Percentiles rank a stretch among this genome's conserved stretches.
phyloP scores from a whole-genome alignment of 176 grass and related monocot species.

The Rhipidocladum racemiflorum region DNA sequence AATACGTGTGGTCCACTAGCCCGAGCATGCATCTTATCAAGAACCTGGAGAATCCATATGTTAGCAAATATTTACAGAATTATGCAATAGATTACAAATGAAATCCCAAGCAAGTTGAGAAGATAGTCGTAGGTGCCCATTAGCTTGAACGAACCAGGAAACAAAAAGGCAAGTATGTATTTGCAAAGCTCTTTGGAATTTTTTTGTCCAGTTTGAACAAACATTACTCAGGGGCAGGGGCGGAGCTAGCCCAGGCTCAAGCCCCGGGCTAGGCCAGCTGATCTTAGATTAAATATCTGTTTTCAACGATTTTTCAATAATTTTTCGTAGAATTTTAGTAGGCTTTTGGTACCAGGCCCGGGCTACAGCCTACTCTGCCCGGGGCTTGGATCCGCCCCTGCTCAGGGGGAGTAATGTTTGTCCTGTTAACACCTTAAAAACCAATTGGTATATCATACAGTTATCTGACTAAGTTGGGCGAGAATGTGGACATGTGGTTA shows the following conservation, averaged over 20 bases:
- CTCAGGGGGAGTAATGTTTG: too few relatives aligned
- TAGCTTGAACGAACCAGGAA: background rate
- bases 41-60: constrained; percentile 48
- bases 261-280: too few relatives aligned
- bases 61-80: constrained; percentile 24
- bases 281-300: too few relatives aligned
- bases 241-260: too few relatives aligned
- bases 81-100: background rate
- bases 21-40: constrained; percentile 99
- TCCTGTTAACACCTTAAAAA: background rate
- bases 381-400: too few relatives aligned
- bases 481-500: background rate
- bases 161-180: background rate
- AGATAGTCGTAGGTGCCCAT: background rate
- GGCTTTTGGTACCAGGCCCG: too few relatives aligned
- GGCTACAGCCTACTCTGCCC: too few relatives aligned
- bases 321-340: too few relatives aligned
- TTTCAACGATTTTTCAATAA: too few relatives aligned
- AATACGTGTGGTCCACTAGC: constrained; percentile 72
- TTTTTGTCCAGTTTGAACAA: background rate
- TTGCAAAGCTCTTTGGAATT: background rate
- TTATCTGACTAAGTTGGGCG: background rate
- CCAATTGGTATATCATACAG: background rate
- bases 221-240: background rate
- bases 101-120: background rate